Evolutionary conservation across 2,329 filamentous ascomycete genomes (phyloP).

Genomic region (Colletotrichum abscissum): DNA sequence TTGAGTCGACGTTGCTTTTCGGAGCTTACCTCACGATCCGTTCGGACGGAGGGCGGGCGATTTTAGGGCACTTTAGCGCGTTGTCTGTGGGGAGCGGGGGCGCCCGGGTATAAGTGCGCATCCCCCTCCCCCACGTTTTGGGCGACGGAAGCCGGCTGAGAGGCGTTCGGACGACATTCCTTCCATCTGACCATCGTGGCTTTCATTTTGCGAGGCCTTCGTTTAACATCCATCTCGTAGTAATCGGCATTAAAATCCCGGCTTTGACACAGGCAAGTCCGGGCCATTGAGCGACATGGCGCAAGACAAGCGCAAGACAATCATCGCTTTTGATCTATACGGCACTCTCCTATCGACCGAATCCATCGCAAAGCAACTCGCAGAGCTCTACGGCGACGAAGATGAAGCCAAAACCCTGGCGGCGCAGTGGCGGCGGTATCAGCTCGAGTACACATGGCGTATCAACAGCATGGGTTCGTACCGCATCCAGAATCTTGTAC

Average conservation of each 20-base stretch:
- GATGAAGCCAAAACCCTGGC: conserved; percentile 66
- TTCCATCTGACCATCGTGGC: background rate
- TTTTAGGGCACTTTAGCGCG: conserved; percentile 1
- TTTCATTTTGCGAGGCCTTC: background rate
- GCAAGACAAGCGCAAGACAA: conserved; percentile 42
- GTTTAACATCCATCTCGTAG: background rate
- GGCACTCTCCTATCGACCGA: conserved; percentile 79
- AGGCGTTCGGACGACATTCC: conserved; percentile 6
- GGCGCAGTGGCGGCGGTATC: conserved; percentile 73
- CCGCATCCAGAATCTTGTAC: background rate
- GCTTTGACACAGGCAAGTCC: background rate
- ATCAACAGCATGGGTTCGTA: conserved; percentile 78
- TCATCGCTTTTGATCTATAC: conserved; percentile 81
- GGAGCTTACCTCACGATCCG: background rate
- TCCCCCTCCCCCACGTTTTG: conserved; percentile 15
- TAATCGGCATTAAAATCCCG: background rate
- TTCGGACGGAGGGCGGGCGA: background rate
- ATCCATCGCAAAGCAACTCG: conserved; percentile 71
- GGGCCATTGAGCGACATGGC: background rate
- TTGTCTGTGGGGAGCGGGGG: background rate
- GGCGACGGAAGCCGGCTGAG: background rate
- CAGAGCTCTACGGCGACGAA: conserved; percentile 66
- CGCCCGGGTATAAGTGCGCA: background rate
- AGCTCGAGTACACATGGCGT: conserved; percentile 83
- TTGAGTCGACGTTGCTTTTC: background rate